Evolutionary conservation across 352 stramenopile genomes (phyloP).

Genomic region (Globisporangium splendens): DNA sequence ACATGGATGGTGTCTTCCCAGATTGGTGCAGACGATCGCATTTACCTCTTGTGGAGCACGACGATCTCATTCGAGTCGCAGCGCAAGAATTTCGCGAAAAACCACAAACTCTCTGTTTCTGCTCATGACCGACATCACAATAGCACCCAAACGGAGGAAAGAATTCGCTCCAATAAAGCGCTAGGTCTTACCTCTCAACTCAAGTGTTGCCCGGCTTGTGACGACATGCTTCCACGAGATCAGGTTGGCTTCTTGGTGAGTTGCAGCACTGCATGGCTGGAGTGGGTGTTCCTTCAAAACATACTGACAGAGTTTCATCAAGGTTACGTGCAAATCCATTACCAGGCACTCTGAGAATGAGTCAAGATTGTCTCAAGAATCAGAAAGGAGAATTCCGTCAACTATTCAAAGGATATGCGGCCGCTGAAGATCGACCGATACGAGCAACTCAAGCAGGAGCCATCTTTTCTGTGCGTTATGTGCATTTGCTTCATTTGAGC

Average conservation of each 20-base stretch:
- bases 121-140: slow-evolving; percentile 12
- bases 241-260: slow-evolving; percentile 45
- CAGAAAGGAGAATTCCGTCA: slow-evolving; percentile 20
- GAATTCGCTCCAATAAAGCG: slow-evolving; percentile 9
- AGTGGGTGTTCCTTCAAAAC: too few relatives aligned
- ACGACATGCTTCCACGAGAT: slow-evolving; percentile 27
- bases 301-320: too few relatives aligned
- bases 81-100: slow-evolving; percentile 38
- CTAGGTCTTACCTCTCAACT: slow-evolving; percentile 27
- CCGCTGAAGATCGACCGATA: slow-evolving; percentile 31
- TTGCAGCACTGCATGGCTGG: background rate
- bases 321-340: slow-evolving; percentile 45
- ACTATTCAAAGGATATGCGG: slow-evolving; percentile 31
- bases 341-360: slow-evolving; percentile 31
- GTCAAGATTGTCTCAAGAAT: slow-evolving; percentile 8
- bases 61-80: slow-evolving; percentile 61
- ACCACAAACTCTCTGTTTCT: slow-evolving; percentile 35
- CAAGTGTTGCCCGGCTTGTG: slow-evolving; percentile 40
- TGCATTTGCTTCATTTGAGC: background rate
- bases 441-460: slow-evolving; percentile 36
- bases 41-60: slow-evolving; percentile 71
- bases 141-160: slow-evolving; percentile 1
- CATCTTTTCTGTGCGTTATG: slow-evolving; percentile 34
- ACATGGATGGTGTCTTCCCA: too few relatives aligned
- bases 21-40: slow-evolving; percentile 51